A percentile compares a stretch with the other conserved stretches of the same genome.
Evolutionary conservation across 2,329 filamentous ascomycete species (phyloP).

Genomic region (Talaromyces sp.): DNA sequence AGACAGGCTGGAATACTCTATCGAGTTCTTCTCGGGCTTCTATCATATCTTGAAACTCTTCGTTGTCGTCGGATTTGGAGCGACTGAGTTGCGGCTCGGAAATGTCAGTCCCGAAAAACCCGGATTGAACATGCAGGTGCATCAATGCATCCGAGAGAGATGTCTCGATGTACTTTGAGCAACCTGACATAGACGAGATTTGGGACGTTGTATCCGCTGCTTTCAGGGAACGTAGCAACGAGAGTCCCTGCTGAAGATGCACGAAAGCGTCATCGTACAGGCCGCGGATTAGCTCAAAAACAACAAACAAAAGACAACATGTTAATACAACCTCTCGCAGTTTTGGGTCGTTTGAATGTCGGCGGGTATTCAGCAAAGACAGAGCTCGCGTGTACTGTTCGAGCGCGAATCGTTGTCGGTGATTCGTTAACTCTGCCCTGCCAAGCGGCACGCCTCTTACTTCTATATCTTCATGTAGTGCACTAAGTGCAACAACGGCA

Average conservation of each 20-base stretch:
- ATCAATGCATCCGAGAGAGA: slow-evolving; percentile 20
- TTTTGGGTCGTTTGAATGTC: slow-evolving; percentile 22
- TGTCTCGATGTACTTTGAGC: neutral
- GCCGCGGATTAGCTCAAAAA: slow-evolving; percentile 29
- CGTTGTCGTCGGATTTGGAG: neutral
- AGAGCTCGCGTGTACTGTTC: slow-evolving; percentile 28
- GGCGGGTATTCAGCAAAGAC: slow-evolving; percentile 22
- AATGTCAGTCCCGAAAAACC: slow-evolving; percentile 19
- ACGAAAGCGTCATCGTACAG: slow-evolving; percentile 24
- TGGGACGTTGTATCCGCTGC: neutral
- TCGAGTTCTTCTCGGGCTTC: slow-evolving; percentile 13
- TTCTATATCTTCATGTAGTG: slow-evolving; percentile 24
- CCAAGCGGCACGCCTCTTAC: slow-evolving; percentile 18
- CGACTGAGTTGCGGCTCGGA: neutral
- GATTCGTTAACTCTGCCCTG: slow-evolving; percentile 16
- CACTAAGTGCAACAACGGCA: slow-evolving; percentile 27
- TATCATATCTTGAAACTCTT: slow-evolving; percentile 2
- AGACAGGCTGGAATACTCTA: neutral
- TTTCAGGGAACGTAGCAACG: slow-evolving; percentile 22
- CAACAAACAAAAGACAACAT: slow-evolving; percentile 28
- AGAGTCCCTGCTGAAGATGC: slow-evolving; percentile 28
- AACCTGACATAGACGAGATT: neutral
- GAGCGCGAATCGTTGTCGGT: slow-evolving; percentile 27
- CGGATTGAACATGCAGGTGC: slow-evolving; percentile 20
- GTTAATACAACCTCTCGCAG: slow-evolving; percentile 25